These are phyloP conservation scores for Macadamia integrifolia DNA, from an alignment of 164 flowering plant genomes.

Conservation along the genomic window DNA sequence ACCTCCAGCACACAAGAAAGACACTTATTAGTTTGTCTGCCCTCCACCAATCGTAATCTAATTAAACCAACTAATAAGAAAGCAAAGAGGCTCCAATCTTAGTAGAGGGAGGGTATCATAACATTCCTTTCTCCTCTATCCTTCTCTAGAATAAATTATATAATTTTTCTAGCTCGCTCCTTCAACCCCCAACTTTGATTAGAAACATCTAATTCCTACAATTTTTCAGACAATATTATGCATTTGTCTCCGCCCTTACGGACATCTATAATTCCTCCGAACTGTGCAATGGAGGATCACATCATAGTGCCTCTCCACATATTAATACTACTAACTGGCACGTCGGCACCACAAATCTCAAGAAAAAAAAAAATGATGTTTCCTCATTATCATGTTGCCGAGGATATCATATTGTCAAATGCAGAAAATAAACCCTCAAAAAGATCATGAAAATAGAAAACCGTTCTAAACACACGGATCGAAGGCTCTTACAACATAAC, in stretches of 20 bases:
- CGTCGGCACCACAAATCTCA: too few species aligned
- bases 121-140: not conserved
- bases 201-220: too few species aligned
- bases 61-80: not conserved
- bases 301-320: not conserved
- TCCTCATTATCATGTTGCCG: not conserved
- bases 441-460: not conserved
- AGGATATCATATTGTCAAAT: not conserved
- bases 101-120: too few species aligned
- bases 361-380: too few species aligned
- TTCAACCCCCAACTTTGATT: not conserved
- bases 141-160: not conserved
- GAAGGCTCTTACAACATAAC: not conserved
- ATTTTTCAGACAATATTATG: too few species aligned
- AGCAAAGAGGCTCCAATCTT: not conserved
- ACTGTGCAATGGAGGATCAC: not conserved
- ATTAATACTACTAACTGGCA: too few species aligned
- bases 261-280: not conserved
- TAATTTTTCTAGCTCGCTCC: not conserved
- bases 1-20: too few species aligned
- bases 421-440: not conserved
- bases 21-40: not conserved
- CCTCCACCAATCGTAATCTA: not conserved
- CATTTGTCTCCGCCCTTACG: not conserved
- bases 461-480: not conserved